Evolutionary conservation across 768 basidiomycete species (phyloP), one percentile per base, ranked within the genome.

Genomic region (Neoboletus subvelutipes): DNA sequence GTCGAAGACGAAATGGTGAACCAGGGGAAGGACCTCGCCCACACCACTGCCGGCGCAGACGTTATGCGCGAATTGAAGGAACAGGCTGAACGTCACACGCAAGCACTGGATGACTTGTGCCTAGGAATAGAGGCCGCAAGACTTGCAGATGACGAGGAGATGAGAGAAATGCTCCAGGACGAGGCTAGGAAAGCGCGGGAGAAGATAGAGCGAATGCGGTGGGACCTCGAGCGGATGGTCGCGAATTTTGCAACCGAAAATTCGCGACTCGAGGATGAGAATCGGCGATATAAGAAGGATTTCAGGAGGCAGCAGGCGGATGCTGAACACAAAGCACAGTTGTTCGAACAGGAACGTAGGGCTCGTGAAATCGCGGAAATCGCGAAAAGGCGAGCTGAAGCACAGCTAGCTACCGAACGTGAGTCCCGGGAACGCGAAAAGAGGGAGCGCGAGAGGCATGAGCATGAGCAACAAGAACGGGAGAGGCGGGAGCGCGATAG

Each of bases 1-100:
- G 80, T 86, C 40, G 80, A 85, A 59, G 67, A 73, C 17, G 83
- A 86, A 60, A 73, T 85, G 15, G 79, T 83, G n/a, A 76, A 78
- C 50, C 71, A 79, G 51, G 70, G 75, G 12, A 76, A 76, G 42
- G 73, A 77, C 41, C 76, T 84, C 20, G 70, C 76, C 1, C 71
- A 84, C 41, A 84, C 85, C 1, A 72, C 73, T 3, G 84, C 80
- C 3, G 83, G 83, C 2, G 73, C 66, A 22, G 82, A 82, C 55
- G 69, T 86, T 17, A 76, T 75, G 56, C 73, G 75, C n/a, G 82
- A 83, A 39, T 63, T 83, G 7, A 71, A 73, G 52, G 77, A 76
- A 53, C 78, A 80, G 62, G 72, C 73, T 6, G 65, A 75, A 54
- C 72, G 74, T 20, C 78, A 81, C 57, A 65, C 76, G 33, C 68